These are phyloP conservation scores for Gossypium arboreum DNA, from an alignment of 345 rosid species.

Conservation along the genomic window DNA sequence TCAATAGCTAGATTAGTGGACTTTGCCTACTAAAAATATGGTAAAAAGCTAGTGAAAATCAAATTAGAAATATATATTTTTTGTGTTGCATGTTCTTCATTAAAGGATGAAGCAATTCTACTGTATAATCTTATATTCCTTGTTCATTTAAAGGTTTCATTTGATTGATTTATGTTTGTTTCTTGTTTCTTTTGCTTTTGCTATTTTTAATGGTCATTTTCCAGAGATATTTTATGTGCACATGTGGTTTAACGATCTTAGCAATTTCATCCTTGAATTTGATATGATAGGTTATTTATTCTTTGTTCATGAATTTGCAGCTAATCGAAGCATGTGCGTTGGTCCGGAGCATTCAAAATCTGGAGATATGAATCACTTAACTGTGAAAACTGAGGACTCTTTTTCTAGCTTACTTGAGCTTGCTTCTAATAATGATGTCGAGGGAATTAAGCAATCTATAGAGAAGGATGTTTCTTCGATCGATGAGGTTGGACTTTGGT, in stretches of 20 bases:
- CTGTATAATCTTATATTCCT: not conserved
- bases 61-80: not conserved
- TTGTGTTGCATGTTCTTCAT: not conserved
- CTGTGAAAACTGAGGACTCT: slow-evolving; percentile 30
- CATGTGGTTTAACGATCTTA: not conserved
- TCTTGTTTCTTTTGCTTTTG: not conserved
- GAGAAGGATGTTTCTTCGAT: slow-evolving; percentile 30
- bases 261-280: not conserved
- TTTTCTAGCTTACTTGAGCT: slow-evolving; percentile 40
- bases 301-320: slow-evolving; percentile 14
- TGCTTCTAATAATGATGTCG: slow-evolving; percentile 45
- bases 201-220: not conserved
- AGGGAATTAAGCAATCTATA: slow-evolving; percentile 27
- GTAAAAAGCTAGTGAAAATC: not conserved
- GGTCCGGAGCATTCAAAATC: slow-evolving; percentile 27
- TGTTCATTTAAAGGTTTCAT: too few species aligned
- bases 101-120: not conserved
- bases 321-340: slow-evolving; percentile 29
- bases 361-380: slow-evolving; percentile 25
- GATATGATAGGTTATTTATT: not conserved
- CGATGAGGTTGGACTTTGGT: slow-evolving; percentile 40
- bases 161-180: not conserved
- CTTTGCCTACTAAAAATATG: not conserved
- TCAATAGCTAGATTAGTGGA: not conserved
- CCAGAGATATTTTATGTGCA: not conserved